Base-by-base conservation (phyloP, 202 grass and related monocot genomes). In the Eragrostis tef region DNA sequence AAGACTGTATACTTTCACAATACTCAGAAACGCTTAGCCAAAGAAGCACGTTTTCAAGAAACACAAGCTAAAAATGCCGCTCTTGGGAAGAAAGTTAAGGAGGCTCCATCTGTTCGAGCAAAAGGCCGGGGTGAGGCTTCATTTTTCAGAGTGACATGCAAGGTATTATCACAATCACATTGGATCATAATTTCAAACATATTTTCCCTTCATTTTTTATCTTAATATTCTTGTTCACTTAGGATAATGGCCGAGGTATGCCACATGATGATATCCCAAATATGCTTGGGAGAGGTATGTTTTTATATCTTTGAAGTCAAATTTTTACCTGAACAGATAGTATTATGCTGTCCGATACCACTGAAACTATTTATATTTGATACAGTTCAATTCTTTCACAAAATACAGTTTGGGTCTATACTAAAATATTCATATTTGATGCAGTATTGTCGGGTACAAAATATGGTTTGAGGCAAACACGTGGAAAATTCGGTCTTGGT, bases 191-290 rank as follows among this genome's bases (percentile, higher is more conserved):
- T 62, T 71, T 60, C 65, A 81, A 52, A 71, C 80, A 22, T 48
- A 22, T 73, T 48, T 86, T 36, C 13, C 13, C 63, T 48, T 61
- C 25, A 53, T 5, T 51, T 73, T 26, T 61, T 45, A 39, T 83
- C 75, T 70, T 74, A 78, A 60, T 58, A 13, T 15, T n/a, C 29
- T 16, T 54, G 29, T 73, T 43, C 41, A 41, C 68, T 7, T 72
- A 98, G 94, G 94, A 98, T 88, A 98, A 98, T 78, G 94, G 94
- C 54, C 84, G 80, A 91, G 94, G 94, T 62, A 98, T 98, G 94
- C 88, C 94, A 70, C 94, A 98, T 89, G 94, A 98, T 89, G 94
- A 98, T 85, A 98, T 98, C 36, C 94, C 94, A 82, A 98, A 98
- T 75, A 98, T 98, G 94, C 90, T 98, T 86, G 94, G 94, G 13